Base-by-base conservation (phyloP, 2,329 filamentous ascomycete species). In the Aphanoascus verrucosus region DNA sequence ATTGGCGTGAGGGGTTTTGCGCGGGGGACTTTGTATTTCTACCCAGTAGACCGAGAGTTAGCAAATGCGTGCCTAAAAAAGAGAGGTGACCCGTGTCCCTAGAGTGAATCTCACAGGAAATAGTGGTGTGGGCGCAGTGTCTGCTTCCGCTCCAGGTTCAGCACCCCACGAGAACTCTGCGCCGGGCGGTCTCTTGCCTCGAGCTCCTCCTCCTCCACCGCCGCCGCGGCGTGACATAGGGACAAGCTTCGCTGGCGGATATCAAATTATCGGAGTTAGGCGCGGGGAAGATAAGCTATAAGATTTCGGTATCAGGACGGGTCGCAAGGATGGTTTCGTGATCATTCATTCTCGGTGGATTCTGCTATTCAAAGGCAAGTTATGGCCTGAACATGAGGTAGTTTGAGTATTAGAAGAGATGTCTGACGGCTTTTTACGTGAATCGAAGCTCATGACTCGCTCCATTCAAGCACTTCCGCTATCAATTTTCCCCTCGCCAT, bases 41-140 rank as follows among this genome's bases (percentile, higher is more conserved):
- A 53, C 1, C n/a, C 52, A 49, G n/a, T 9, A 17, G 5, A 17
- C 23, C 37, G 6, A 38, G 32, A 9, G 38, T 49, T 20, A 46
- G 52, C 15, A 32, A 6, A 5, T 28, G 8, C 14, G 20, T 28
- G 31, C 5, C 8, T 11, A 6, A 2, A 7, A n/a, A 11, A 35
- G 12, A 34, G 15, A n/a, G 32, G 4, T 11, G 17, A 31, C 41
- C 20, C 47, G 46, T 38, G 9, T n/a, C n/a, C n/a, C n/a, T n/a
- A n/a, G n/a, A n/a, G n/a, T 15, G 35, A 46, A 54, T 64, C 67
- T 38, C 67, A 76, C 74, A 54, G 74, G 74, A 58, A 72, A 76
- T 37, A 74, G 62, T 53, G 72, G 72, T 28, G 69, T 71, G 12
- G 74, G 74, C 56, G 70, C 72, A 37, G 64, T 70, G 56, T 72